Base-by-base conservation (phyloP, 2,329 filamentous ascomycete genomes). In the Fusarium xyrophilum region DNA sequence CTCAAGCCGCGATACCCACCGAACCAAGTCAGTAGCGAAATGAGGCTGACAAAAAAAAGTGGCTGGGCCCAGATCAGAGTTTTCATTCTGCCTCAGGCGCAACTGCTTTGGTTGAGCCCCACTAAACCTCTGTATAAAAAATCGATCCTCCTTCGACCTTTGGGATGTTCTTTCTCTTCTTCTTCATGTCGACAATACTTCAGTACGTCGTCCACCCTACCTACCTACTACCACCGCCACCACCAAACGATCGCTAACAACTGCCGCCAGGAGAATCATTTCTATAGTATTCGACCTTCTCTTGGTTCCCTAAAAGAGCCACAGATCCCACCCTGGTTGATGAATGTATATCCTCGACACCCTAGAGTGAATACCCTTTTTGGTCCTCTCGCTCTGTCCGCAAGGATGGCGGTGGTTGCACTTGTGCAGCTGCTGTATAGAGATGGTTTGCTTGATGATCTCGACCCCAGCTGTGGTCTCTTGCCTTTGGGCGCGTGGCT, bases 271-370 rank as follows among this genome's bases (percentile, higher is more conserved):
- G 82, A 93, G 92, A 94, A 95, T 95, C 92, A 93, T 92, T 96
- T 97, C 91, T 96, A 94, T 93, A 97, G 93, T 94, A 90, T 86
- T 92, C 89, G 89, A 93, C 91, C 87, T 86, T 86, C 89, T 93
- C 92, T 96, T 91, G 93, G 89, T 91, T 95, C 88, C 89, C 88
- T 86, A 93, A 87, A 91, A 86, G 86, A 97, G 93, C 92, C 88
- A 93, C 91, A 95, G 90, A 93, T 88, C 89, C 89, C 88, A 95
- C 89, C 70, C 70, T 72, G 70, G 70, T 73, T 73, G 70, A 73
- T 73, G 70, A 73, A 50, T 82, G 76, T 77, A 92, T 87, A 90
- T 92, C 92, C 91, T 92, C 92, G 89, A 85, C 86, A 84, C 90
- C 70, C 70, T 71, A 72, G 70, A 73, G 70, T 73, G 70, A 73